These are phyloP conservation scores for Cercospora sesami DNA, from an alignment of 2,329 filamentous ascomycete species.

Conservation along the genomic window DNA sequence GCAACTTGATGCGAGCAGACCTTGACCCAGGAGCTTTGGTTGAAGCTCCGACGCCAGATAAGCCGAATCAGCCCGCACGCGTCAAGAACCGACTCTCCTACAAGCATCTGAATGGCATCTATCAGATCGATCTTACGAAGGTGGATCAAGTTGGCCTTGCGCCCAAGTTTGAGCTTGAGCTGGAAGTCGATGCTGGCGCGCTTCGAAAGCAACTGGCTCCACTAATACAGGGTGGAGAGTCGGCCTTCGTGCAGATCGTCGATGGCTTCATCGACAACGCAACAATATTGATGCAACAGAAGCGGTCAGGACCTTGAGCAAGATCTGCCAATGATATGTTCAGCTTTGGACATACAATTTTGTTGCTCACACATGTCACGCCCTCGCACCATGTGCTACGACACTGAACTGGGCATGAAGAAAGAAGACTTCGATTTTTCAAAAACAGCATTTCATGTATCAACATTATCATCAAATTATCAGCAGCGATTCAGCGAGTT, in stretches of 20 bases:
- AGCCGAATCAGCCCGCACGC: slow-evolving; percentile 40
- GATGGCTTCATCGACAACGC: slow-evolving; percentile 75
- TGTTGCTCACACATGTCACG: neutral
- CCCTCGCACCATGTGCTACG: neutral
- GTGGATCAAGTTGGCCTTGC: slow-evolving; percentile 59
- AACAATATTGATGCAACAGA: slow-evolving; percentile 51
- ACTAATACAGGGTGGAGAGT: slow-evolving; percentile 53
- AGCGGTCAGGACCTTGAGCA: neutral
- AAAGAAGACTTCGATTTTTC: neutral
- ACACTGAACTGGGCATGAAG: neutral
- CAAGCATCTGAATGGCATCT: slow-evolving; percentile 68
- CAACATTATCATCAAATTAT: neutral
- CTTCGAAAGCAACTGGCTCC: slow-evolving; percentile 66
- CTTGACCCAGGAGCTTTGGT: slow-evolving; percentile 61
- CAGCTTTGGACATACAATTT: neutral
- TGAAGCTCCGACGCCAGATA: slow-evolving; percentile 50
- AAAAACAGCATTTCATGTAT: neutral
- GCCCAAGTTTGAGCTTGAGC: slow-evolving; percentile 78
- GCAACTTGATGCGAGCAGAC: slow-evolving; percentile 57
- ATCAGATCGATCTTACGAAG: slow-evolving; percentile 90
- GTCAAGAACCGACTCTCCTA: slow-evolving; percentile 90
- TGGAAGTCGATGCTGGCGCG: slow-evolving; percentile 67
- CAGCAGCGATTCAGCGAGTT: neutral
- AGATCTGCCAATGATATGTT: too few species aligned
- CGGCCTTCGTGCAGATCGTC: slow-evolving; percentile 67